phyloP scores from a whole-genome alignment of 176 grass and related monocot genomes.

The Phoenix roebelenii region DNA sequence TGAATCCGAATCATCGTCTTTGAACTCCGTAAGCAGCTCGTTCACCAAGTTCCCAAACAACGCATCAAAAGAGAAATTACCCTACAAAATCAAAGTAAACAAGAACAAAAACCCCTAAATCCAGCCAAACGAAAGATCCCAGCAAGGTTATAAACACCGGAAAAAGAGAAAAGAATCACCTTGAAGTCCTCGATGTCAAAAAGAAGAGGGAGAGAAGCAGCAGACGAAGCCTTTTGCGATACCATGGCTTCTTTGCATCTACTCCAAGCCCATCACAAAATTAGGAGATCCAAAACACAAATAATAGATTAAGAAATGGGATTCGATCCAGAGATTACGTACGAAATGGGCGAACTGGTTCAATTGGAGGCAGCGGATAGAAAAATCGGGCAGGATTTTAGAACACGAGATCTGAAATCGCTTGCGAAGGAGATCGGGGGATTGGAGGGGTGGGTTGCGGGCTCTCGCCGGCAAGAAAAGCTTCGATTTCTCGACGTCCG shows the following conservation, averaged over 20 bases:
- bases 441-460: too few species aligned
- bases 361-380: too few species aligned
- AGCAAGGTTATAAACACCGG: neutral
- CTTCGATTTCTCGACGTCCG: too few species aligned
- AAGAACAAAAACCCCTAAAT: neutral
- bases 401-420: too few species aligned
- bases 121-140: neutral
- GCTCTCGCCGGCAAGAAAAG: too few species aligned
- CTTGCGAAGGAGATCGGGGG: too few species aligned
- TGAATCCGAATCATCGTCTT: conserved; percentile 34
- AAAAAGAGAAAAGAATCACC: conserved; percentile 19
- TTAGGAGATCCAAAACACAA: too few species aligned
- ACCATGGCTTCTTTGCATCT: conserved; percentile 22
- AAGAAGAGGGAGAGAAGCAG: conserved; percentile 65
- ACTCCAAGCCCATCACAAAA: too few species aligned
- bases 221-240: conserved; percentile 26
- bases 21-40: conserved; percentile 77
- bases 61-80: conserved; percentile 89
- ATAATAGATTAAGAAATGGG: too few species aligned
- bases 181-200: conserved; percentile 98
- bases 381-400: too few species aligned
- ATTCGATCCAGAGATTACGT: too few species aligned
- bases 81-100: conserved; percentile 23
- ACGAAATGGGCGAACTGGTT: too few species aligned
- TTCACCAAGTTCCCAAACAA: conserved; percentile 84